These are phyloP conservation scores for Centrapalus pauciflorus DNA, from an alignment of 129 eudicot species.

Conservation along the genomic window DNA sequence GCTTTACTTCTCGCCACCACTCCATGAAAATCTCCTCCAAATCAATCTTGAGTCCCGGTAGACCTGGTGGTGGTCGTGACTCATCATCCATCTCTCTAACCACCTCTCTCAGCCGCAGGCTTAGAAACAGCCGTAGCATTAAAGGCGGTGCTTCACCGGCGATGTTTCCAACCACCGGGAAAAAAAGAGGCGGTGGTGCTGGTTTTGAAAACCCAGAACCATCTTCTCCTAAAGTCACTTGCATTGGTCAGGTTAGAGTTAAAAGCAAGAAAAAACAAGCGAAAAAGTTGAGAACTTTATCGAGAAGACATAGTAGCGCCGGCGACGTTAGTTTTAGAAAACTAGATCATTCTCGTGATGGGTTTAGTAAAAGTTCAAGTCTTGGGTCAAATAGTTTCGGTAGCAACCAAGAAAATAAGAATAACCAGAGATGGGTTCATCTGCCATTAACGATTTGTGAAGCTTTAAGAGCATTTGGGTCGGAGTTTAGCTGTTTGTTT, in stretches of 20 bases:
- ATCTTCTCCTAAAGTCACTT: conserved; percentile 94
- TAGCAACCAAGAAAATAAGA: conserved; percentile 37
- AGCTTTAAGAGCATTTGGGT: conserved; percentile 63
- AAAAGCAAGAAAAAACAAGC: conserved; percentile 78
- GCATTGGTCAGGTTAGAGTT: conserved; percentile 95
- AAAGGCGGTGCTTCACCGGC: conserved; percentile 75
- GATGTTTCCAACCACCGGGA: conserved; percentile 42
- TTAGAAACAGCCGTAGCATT: conserved; percentile 60
- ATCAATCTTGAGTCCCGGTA: conserved; percentile 62
- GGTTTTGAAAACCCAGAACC: conserved; percentile 87
- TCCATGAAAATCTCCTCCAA: conserved; percentile 57
- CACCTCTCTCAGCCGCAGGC: conserved; percentile 75
- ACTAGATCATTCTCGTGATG: conserved; percentile 32
- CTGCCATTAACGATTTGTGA: conserved; percentile 83
- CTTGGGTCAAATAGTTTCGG: conserved; percentile 18
- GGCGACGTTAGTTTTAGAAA: conserved; percentile 66
- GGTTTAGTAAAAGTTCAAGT: conserved; percentile 19
- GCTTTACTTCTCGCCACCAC: conserved; percentile 62
- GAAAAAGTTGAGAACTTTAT: conserved; percentile 41
- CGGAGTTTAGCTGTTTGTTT: conserved; percentile 77
- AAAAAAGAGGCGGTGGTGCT: conserved; percentile 38
- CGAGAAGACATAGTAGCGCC: conserved; percentile 45
- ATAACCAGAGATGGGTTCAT: conserved; percentile 94
- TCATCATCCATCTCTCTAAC: conserved; percentile 52
- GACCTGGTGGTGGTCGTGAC: conserved; percentile 32